A percentile compares a stretch with the other conserved stretches of the same genome.
Conservation (phyloP, 495 filamentous ascomycete species). For the Hypoxylon trugodes region DNA sequence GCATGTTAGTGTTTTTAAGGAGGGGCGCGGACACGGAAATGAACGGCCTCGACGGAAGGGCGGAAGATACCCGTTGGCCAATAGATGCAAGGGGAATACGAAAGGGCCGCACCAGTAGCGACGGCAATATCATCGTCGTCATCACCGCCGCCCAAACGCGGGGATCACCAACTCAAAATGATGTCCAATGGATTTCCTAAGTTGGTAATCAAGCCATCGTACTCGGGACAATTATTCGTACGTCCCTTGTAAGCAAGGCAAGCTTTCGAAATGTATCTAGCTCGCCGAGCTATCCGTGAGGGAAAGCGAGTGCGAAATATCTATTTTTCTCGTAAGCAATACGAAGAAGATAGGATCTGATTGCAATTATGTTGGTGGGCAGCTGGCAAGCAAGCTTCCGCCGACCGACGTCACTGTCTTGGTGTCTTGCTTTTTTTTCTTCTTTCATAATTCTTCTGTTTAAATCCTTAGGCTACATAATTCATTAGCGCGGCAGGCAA, state of each 20-base stretch:
- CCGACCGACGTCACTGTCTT: slow-evolving; percentile 11
- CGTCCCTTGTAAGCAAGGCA: too few species aligned
- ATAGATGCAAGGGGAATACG: not conserved
- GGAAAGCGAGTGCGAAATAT: not conserved
- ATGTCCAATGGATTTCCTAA: not conserved
- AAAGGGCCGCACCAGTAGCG: slow-evolving; percentile 1
- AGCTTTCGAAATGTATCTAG: too few species aligned
- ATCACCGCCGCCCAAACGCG: too few species aligned
- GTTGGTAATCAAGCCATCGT: slow-evolving; percentile 4
- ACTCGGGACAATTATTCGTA: not conserved
- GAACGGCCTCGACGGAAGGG: slow-evolving; percentile 1
- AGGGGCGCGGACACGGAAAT: slow-evolving; percentile 19
- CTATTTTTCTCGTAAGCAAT: not conserved
- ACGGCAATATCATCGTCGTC: slow-evolving; percentile 3
- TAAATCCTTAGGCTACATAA: slow-evolving; percentile 4
- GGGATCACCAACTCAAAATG: not conserved
- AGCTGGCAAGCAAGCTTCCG: not conserved
- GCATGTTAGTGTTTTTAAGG: slow-evolving; percentile 57
- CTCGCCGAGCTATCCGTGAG: not conserved
- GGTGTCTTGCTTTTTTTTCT: slow-evolving; percentile 5
- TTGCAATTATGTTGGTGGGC: not conserved
- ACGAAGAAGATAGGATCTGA: slow-evolving; percentile 1
- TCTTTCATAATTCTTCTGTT: not conserved
- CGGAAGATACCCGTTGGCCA: not conserved
- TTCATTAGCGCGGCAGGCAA: not conserved